phyloP scores from a whole-genome alignment of 805 yeast species.

The Saturnispora serradocipensis region DNA sequence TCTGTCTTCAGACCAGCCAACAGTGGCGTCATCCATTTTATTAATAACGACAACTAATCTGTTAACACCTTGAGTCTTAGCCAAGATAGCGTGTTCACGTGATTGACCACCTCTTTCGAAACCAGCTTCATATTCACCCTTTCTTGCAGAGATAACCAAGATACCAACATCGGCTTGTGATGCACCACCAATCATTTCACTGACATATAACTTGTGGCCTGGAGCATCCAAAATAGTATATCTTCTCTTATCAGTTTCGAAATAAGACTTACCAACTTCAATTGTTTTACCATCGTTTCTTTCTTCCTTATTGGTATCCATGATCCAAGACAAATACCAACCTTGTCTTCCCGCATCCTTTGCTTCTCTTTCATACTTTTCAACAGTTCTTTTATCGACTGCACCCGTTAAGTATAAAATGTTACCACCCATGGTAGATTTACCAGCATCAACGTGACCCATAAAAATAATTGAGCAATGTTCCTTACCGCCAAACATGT shows the following conservation, averaged over 20 bases:
- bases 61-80: slow-evolving; percentile 98
- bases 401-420: slow-evolving; percentile 88
- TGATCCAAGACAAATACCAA: slow-evolving; percentile 98
- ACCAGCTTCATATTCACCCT: slow-evolving; percentile 99
- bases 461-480: slow-evolving; percentile 94
- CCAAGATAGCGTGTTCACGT: slow-evolving; percentile 93
- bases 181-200: slow-evolving; percentile 99
- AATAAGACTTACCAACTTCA: slow-evolving; percentile 96
- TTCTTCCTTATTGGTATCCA: slow-evolving; percentile 99
- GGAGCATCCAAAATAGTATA: slow-evolving; percentile 98
- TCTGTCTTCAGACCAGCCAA: slow-evolving; percentile 90
- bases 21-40: slow-evolving; percentile 99
- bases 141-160: slow-evolving; percentile 93
- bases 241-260: slow-evolving; percentile 96
- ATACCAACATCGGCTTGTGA: slow-evolving; percentile 99
- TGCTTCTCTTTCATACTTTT: slow-evolving; percentile 96
- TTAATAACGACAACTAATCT: slow-evolving; percentile 87
- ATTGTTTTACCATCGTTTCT: slow-evolving; percentile 98
- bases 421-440: slow-evolving; percentile 99
- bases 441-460: slow-evolving; percentile 99
- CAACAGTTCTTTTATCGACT: slow-evolving; percentile 97
- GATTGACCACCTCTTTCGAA: slow-evolving; percentile 99
- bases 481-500: slow-evolving; percentile 95
- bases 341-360: slow-evolving; percentile 99
- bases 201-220: slow-evolving; percentile 97